phyloP scores from a whole-genome alignment of 495 filamentous ascomycete species.

The Oidiodendron maius region DNA sequence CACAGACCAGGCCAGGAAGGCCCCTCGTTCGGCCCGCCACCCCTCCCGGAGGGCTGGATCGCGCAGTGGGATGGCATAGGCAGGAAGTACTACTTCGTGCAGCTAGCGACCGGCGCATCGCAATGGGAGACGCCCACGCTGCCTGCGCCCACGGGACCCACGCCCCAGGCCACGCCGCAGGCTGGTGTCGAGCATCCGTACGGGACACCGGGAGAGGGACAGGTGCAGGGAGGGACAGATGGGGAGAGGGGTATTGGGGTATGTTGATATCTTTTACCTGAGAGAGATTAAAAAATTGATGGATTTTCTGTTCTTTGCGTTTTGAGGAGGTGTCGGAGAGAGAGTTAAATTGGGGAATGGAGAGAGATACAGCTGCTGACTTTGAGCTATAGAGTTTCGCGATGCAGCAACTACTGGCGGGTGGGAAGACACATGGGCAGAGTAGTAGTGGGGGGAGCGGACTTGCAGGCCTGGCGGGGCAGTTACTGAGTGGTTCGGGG shows the following conservation, averaged over 20 bases:
- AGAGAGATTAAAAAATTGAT: not conserved
- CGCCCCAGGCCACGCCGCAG: conserved; percentile 46
- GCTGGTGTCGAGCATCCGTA: conserved; percentile 42
- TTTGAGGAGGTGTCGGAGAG: not conserved
- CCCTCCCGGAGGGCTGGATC: conserved; percentile 71
- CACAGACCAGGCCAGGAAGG: conserved; percentile 54
- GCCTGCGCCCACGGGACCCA: conserved; percentile 45
- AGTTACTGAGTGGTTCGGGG: conserved; percentile 14
- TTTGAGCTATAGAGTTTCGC: conserved; percentile 13
- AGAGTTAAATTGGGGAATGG: too few species aligned
- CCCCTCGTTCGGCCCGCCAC: conserved; percentile 63
- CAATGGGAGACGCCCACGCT: conserved; percentile 75
- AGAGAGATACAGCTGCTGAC: not conserved
- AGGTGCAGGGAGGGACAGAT: conserved; percentile 20
- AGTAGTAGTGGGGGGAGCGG: conserved; percentile 5
- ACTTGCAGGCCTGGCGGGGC: conserved; percentile 14
- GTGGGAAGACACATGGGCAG: conserved; percentile 11
- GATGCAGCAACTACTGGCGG: conserved; percentile 19
- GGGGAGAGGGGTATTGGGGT: conserved; percentile 20
- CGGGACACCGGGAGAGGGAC: conserved; percentile 31
- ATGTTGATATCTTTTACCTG: conserved; percentile 3
- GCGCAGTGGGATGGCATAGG: conserved; percentile 74
- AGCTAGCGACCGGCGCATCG: conserved; percentile 65
- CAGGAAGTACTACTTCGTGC: conserved; percentile 76
- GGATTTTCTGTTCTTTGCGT: not conserved